Evolutionary conservation across 768 basidiomycete species (phyloP).

Genomic region (Phylloporus sp.): DNA sequence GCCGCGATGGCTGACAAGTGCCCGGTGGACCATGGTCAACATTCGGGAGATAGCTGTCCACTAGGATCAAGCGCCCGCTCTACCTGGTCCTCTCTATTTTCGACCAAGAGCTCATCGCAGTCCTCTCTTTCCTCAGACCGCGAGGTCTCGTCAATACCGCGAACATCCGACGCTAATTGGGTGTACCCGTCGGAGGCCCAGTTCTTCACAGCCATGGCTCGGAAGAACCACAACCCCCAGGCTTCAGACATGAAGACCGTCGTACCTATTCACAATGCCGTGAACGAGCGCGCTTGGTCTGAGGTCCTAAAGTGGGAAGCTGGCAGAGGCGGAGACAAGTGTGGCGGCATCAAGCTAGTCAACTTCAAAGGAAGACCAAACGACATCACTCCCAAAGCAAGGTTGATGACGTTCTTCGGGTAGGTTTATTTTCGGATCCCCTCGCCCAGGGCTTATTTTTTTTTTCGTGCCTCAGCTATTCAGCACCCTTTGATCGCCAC

Average conservation of each 20-base stretch:
- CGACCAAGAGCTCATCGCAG: conserved; percentile 7
- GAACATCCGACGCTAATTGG: conserved; percentile 70
- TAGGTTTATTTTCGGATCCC: conserved; percentile 36
- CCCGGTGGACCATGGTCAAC: conserved; percentile 43
- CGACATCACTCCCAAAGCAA: conserved; percentile 75
- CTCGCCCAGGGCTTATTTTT: background rate
- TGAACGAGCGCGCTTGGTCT: conserved; percentile 90
- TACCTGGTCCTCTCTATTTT: conserved; percentile 37
- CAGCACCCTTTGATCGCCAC: conserved; percentile 92
- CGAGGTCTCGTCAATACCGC: conserved; percentile 86
- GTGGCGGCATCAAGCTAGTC: conserved; percentile 77
- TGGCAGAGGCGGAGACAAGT: conserved; percentile 73
- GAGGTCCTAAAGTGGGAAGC: conserved; percentile 81
- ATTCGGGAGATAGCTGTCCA: conserved; percentile 46
- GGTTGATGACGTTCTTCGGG: conserved; percentile 83
- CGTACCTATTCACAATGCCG: conserved; percentile 98
- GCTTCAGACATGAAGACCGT: conserved; percentile 91
- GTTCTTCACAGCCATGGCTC: conserved; percentile 95
- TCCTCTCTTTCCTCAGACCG: conserved; percentile 61
- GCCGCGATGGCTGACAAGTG: conserved; percentile 35
- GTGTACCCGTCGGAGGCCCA: conserved; percentile 98
- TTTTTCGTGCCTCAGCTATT: conserved; percentile 53
- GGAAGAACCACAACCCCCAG: conserved; percentile 88
- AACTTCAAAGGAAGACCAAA: conserved; percentile 88
- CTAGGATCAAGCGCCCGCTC: conserved; percentile 55